Evolutionary conservation across 2,329 filamentous ascomycete genomes (phyloP).

Genomic region (Septoria petroselini): DNA sequence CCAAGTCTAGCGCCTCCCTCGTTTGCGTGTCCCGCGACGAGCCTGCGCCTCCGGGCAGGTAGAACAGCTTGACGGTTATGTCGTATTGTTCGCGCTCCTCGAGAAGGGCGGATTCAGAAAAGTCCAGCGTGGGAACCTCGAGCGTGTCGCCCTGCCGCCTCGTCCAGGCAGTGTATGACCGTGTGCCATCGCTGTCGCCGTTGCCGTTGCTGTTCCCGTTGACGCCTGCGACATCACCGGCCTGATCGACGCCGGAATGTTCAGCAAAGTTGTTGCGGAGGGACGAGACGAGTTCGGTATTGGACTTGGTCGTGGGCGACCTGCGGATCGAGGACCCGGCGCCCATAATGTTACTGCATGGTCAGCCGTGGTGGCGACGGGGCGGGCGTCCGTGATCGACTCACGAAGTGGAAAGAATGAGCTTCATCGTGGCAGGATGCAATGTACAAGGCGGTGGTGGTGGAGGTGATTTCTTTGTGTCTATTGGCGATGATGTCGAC

Average conservation of each 20-base stretch:
- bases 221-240: not conserved
- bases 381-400: constrained; percentile 35
- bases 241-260: constrained; percentile 21
- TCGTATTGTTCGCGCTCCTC: constrained; percentile 87
- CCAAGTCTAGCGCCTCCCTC: constrained; percentile 72
- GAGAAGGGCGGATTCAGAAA: constrained; percentile 65
- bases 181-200: constrained; percentile 24
- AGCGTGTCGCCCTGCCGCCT: constrained; percentile 55
- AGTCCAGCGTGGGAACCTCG: constrained; percentile 70
- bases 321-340: constrained; percentile 79
- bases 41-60: constrained; percentile 60
- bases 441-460: not conserved
- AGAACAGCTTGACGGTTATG: constrained; percentile 94
- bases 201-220: constrained; percentile 19
- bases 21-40: constrained; percentile 63
- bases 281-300: constrained; percentile 86
- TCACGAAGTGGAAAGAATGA: constrained; percentile 83
- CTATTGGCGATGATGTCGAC: too few relatives aligned
- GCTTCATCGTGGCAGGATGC: constrained; percentile 58
- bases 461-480: not conserved
- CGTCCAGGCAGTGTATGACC: constrained; percentile 63
- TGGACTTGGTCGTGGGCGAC: constrained; percentile 75
- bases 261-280: constrained; percentile 72
- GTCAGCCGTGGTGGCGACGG: constrained; percentile 25
- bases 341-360: constrained; percentile 73